Percentiles rank a stretch among this genome's conserved stretches.
Conservation (phyloP, 257 asterid genomes). For the Forsythia viridissima region DNA sequence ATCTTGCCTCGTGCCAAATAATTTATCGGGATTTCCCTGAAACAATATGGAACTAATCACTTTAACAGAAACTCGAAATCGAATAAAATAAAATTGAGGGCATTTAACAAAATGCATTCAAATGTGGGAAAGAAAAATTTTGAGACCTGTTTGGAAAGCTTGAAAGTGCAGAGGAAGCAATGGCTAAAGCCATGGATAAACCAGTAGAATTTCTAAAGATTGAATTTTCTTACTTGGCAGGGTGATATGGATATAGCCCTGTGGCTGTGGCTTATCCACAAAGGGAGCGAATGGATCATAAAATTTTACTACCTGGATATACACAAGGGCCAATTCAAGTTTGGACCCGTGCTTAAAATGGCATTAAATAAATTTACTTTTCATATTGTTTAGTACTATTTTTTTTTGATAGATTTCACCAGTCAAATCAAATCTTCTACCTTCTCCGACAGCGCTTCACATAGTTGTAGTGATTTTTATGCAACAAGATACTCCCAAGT, state of each 20-base stretch:
- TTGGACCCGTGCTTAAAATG: too few relatives aligned
- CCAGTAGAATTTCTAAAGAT: background rate
- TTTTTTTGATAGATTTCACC: too few relatives aligned
- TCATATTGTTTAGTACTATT: too few relatives aligned
- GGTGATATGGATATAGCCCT: conserved; percentile 1
- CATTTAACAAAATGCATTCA: background rate
- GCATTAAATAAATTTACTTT: too few relatives aligned
- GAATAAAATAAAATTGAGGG: background rate
- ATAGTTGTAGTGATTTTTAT: too few relatives aligned
- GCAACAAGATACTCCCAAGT: too few relatives aligned
- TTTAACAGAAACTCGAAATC: background rate
- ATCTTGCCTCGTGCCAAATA: conserved; percentile 22
- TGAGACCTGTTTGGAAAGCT: conserved; percentile 46
- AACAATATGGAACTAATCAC: background rate
- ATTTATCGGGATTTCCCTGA: conserved; percentile 36
- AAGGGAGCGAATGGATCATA: conserved; percentile 22
- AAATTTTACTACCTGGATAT: background rate
- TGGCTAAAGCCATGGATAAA: conserved; percentile 57
- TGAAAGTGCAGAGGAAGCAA: conserved; percentile 52
- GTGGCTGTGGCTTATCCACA: conserved; percentile 38
- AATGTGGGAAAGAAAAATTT: background rate
- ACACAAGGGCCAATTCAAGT: background rate
- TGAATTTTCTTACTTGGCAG: background rate
- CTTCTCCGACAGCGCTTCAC: too few relatives aligned
- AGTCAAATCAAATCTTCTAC: too few relatives aligned